Evolutionary conservation across 352 stramenopile genomes (phyloP), one percentile per base, ranked within the genome.

Genomic region (Globisporangium solare): DNA sequence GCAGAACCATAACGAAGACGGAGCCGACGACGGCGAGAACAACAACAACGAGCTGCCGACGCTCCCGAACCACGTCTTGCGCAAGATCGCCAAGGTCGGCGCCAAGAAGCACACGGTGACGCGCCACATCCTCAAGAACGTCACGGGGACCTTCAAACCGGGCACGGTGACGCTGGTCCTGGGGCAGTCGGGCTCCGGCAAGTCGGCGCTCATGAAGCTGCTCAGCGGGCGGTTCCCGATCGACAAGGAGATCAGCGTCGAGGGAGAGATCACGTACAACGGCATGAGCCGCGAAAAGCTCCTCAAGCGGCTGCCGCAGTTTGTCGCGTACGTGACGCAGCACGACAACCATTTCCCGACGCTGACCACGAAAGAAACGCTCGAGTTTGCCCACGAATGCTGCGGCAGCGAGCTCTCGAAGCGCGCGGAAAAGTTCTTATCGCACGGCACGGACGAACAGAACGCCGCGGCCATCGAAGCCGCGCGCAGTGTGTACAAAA

Each of bases 101-200:
- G 42, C 55, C 6, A 60, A 61, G 40, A 61, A 68, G 21, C 48
- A 58, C 32, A 52, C 48, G 1, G 56, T 63, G 50, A 48, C 40
- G 17, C 43, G 39, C 32, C 50, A 64, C 52, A 64, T 64, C 39
- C 51, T 64, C 37, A 60, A 51, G 37, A 58, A 60, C 35, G 45
- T 64, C 40, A 60, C 50, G 15, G 56, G 60, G 43, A 74, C 52
- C 13, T 84, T 86, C 59, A 64, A 70, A n/a, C 73, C 76, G 0
- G 72, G 76, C 13, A 80, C 70, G 0, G 54, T 83, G 40, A 87
- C 76, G 37, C 69, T 87, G n/a, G 65, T 87, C 24, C 60, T 85
- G 11, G 76, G 74, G 8, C 72, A 85, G 61, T 71, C 64, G 2
- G 66, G 66, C 15, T 67, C 64, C 15, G 68, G 68, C 51, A 76